phyloP scores from a whole-genome alignment of 2,329 filamentous ascomycete species.

The Davidsoniella australis region DNA sequence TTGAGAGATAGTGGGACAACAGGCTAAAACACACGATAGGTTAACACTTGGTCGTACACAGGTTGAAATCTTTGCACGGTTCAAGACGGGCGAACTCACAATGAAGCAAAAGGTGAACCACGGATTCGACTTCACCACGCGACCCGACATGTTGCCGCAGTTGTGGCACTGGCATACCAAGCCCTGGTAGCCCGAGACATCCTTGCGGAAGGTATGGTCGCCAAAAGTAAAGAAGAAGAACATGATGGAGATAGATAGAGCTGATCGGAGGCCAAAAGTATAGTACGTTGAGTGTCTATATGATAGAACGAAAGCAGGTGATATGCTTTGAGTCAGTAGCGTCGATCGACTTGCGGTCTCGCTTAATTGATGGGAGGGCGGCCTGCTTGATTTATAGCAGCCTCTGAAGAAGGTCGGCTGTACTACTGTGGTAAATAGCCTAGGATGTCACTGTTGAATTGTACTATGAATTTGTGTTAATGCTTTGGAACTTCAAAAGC shows the following conservation, averaged over 20 bases:
- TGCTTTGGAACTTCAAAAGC: not conserved
- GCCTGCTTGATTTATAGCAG: too few species aligned
- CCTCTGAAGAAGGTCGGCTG: not conserved
- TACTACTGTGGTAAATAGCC: not conserved
- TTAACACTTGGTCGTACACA: not conserved
- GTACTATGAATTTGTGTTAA: too few species aligned
- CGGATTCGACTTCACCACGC: slow-evolving; percentile 43
- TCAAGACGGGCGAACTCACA: slow-evolving; percentile 24
- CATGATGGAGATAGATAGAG: slow-evolving; percentile 23
- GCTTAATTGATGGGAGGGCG: not conserved
- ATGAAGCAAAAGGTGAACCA: slow-evolving; percentile 74
- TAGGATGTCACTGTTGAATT: too few species aligned
- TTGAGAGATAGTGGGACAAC: slow-evolving; percentile 53
- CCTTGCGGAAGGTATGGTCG: slow-evolving; percentile 42
- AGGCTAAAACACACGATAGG: slow-evolving; percentile 27
- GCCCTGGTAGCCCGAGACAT: slow-evolving; percentile 43
- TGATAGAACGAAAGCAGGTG: not conserved
- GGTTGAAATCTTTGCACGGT: not conserved
- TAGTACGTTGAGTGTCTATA: too few species aligned
- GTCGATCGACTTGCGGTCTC: not conserved
- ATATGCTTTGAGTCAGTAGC: not conserved
- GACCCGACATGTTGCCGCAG: slow-evolving; percentile 46
- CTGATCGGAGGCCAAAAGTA: not conserved
- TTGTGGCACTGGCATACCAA: slow-evolving; percentile 47
- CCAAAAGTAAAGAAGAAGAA: slow-evolving; percentile 47